phyloP scores from a whole-genome alignment of 2,329 filamentous ascomycete genomes.

The Aspergillus pseudoviridinutans region DNA sequence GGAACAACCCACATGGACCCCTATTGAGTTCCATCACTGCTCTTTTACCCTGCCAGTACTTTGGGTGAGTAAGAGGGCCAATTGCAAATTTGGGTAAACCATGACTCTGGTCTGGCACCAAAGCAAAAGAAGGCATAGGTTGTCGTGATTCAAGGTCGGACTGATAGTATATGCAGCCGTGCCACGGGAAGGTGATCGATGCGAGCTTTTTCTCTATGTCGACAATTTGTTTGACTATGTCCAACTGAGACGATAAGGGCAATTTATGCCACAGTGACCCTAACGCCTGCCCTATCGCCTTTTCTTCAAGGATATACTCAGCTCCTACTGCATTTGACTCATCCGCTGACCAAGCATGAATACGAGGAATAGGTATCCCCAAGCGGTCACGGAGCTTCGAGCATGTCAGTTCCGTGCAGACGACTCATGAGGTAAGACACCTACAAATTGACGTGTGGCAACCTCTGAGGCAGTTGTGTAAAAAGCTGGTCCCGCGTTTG shows the following conservation, averaged over 20 bases:
- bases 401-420: background rate
- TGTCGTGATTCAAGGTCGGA: slow-evolving; percentile 5
- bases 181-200: slow-evolving; percentile 14
- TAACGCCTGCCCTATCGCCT: slow-evolving; percentile 26
- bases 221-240: slow-evolving; percentile 16
- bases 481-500: slow-evolving; percentile 13
- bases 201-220: slow-evolving; percentile 19
- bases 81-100: slow-evolving; percentile 5
- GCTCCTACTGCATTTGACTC: slow-evolving; percentile 34
- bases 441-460: slow-evolving; percentile 22
- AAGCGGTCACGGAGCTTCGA: slow-evolving; percentile 10
- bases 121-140: background rate
- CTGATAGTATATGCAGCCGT: slow-evolving; percentile 22
- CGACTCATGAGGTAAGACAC: background rate
- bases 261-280: slow-evolving; percentile 27
- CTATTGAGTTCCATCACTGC: slow-evolving; percentile 7
- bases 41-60: slow-evolving; percentile 6
- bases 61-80: slow-evolving; percentile 10
- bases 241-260: slow-evolving; percentile 6
- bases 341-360: slow-evolving; percentile 33
- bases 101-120: background rate
- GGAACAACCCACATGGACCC: slow-evolving; percentile 11
- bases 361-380: slow-evolving; percentile 32
- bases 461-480: slow-evolving; percentile 22
- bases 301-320: slow-evolving; percentile 41